Evolutionary conservation across 805 yeast genomes (phyloP).

Genomic region (Schwanniomyces sp.): DNA sequence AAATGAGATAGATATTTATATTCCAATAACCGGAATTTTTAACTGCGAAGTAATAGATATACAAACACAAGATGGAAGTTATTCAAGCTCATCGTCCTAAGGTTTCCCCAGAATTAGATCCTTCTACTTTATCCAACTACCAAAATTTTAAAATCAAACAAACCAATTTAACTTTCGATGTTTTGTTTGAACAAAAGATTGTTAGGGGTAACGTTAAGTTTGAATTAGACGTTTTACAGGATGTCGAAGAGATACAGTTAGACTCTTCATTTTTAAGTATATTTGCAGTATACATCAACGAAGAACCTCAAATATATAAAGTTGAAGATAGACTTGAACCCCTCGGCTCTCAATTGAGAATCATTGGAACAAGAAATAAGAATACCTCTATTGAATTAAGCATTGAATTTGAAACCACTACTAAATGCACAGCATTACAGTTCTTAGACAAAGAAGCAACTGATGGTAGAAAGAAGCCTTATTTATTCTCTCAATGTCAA

Average conservation of each 20-base stretch:
- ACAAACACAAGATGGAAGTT: constrained; percentile 7
- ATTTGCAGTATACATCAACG: constrained; percentile 44
- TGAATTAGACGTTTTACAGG: constrained; percentile 33
- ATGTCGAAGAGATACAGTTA: constrained; percentile 45
- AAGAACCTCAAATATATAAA: constrained; percentile 20
- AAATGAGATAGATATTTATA: background rate
- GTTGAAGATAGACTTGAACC: constrained; percentile 49
- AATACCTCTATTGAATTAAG: constrained; percentile 23
- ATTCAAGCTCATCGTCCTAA: constrained; percentile 22
- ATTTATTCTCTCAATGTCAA: constrained; percentile 85
- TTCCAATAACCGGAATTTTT: background rate
- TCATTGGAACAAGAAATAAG: constrained; percentile 17
- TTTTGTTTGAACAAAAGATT: constrained; percentile 53
- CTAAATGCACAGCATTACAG: constrained; percentile 79
- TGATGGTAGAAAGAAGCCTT: constrained; percentile 66
- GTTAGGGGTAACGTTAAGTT: constrained; percentile 58
- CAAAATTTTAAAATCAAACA: constrained; percentile 46
- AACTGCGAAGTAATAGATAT: background rate
- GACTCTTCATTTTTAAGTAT: constrained; percentile 70
- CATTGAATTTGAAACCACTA: constrained; percentile 68
- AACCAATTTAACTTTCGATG: constrained; percentile 52
- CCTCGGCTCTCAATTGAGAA: constrained; percentile 56
- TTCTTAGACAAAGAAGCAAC: constrained; percentile 78
- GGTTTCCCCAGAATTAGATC: constrained; percentile 59
- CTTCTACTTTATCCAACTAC: constrained; percentile 80